These are phyloP conservation scores for Arthroderma uncinatum DNA, from an alignment of 2,329 filamentous ascomycete genomes.

Conservation along the genomic window DNA sequence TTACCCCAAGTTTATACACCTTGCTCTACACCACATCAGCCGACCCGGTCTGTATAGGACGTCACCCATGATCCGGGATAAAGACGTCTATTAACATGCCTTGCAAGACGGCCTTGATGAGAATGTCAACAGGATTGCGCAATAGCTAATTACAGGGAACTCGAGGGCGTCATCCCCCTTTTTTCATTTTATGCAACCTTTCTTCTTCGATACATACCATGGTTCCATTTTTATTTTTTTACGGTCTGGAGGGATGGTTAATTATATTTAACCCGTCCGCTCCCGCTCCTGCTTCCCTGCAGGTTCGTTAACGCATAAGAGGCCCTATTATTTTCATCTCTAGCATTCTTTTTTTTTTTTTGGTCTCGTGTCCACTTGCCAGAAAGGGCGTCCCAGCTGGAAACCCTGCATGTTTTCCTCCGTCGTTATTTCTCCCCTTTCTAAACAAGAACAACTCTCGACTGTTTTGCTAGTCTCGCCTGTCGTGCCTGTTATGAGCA, in stretches of 20 bases:
- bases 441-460: not conserved
- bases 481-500: not conserved
- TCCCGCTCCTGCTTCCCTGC: not conserved
- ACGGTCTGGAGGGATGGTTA: not conserved
- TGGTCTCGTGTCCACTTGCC: constrained; percentile 3
- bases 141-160: not conserved
- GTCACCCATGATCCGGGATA: too few species aligned
- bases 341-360: not conserved
- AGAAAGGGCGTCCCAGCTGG: not conserved
- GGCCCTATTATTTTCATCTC: not conserved
- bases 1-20: not conserved
- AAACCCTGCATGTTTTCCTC: not conserved
- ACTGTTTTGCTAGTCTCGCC: not conserved
- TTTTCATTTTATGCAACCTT: not conserved
- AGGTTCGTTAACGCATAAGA: not conserved
- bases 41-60: too few species aligned
- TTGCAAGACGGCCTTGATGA: not conserved
- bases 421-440: not conserved
- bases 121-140: not conserved
- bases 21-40: not conserved
- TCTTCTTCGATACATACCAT: constrained; percentile 2
- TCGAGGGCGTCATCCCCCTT: not conserved
- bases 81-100: too few species aligned
- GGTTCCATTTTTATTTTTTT: not conserved
- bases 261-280: constrained; percentile 3